A percentile compares a stretch with the other conserved stretches of the same genome.
Evolutionary conservation across 2,329 filamentous ascomycete species (phyloP).

Genomic region (Aspergillus piperis): DNA sequence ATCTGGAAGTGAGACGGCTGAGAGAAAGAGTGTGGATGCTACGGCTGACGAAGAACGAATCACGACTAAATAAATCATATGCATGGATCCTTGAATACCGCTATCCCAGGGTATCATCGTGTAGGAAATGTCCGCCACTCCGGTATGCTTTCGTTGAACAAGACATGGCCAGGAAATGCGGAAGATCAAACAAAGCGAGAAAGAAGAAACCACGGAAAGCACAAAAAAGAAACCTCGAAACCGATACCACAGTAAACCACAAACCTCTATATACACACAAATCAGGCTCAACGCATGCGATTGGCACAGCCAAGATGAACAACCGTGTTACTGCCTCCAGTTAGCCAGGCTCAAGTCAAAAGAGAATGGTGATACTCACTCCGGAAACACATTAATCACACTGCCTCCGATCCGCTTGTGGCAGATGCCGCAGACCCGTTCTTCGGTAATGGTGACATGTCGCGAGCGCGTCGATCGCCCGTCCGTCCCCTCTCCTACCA

Average conservation of each 20-base stretch:
- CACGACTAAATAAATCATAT: slow-evolving; percentile 1
- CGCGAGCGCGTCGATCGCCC: slow-evolving; percentile 59
- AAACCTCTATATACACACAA: slow-evolving; percentile 21
- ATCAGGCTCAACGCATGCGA: slow-evolving; percentile 35
- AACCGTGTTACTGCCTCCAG: slow-evolving; percentile 53
- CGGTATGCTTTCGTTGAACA: slow-evolving; percentile 13
- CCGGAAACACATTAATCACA: slow-evolving; percentile 85
- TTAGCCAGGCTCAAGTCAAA: slow-evolving; percentile 19
- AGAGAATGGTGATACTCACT: slow-evolving; percentile 55
- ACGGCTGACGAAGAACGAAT: not conserved
- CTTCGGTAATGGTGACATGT: slow-evolving; percentile 80
- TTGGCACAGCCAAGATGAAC: slow-evolving; percentile 79
- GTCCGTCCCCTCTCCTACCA: slow-evolving; percentile 67
- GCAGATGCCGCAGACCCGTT: slow-evolving; percentile 87
- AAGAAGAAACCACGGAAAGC: slow-evolving; percentile 20
- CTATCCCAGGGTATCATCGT: slow-evolving; percentile 42
- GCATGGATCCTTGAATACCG: slow-evolving; percentile 24
- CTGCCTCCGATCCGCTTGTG: slow-evolving; percentile 90
- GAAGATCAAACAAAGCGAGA: slow-evolving; percentile 7
- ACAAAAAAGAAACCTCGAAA: slow-evolving; percentile 3
- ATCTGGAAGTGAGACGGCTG: slow-evolving; percentile 10
- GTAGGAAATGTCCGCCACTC: slow-evolving; percentile 27
- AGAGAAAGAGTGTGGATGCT: not conserved
- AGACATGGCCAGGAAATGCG: slow-evolving; percentile 4
- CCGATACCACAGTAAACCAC: slow-evolving; percentile 6